phyloP scores from a whole-genome alignment of 805 yeast species.

The Starmerella apis region DNA sequence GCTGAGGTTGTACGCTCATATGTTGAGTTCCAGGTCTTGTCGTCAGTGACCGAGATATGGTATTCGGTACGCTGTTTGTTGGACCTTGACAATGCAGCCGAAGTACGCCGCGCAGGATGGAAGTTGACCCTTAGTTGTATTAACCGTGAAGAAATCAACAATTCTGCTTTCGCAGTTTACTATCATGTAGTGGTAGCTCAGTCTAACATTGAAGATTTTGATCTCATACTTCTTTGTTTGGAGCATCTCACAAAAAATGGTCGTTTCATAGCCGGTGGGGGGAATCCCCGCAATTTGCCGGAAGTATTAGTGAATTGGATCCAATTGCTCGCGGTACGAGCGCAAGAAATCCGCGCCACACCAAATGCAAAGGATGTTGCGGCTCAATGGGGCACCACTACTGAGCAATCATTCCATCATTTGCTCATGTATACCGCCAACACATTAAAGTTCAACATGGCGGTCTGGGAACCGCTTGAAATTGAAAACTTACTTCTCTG shows the following conservation, averaged over 20 bases:
- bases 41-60: constrained; percentile 68
- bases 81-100: constrained; percentile 30
- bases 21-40: constrained; percentile 43
- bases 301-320: constrained; percentile 35
- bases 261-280: constrained; percentile 24
- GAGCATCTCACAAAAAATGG: constrained; percentile 44
- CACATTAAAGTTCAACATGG: constrained; percentile 42
- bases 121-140: constrained; percentile 49
- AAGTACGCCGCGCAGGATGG: constrained; percentile 42
- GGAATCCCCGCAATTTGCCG: constrained; percentile 35
- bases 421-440: constrained; percentile 36
- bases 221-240: constrained; percentile 41
- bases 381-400: constrained; percentile 26
- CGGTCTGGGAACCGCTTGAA: constrained; percentile 37
- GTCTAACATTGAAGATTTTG: constrained; percentile 42
- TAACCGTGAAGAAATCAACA: constrained; percentile 39
- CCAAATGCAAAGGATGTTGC: constrained; percentile 25
- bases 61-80: constrained; percentile 50
- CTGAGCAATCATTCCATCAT: constrained; percentile 27
- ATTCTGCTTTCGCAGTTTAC: constrained; percentile 44
- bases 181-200: constrained; percentile 50
- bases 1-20: constrained; percentile 43
- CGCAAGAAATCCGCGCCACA: constrained; percentile 29
- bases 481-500: constrained; percentile 32
- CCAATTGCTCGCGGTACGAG: constrained; percentile 28